Conservation (phyloP, 805 yeast genomes). For the Jamesozyma spencerorum region DNA sequence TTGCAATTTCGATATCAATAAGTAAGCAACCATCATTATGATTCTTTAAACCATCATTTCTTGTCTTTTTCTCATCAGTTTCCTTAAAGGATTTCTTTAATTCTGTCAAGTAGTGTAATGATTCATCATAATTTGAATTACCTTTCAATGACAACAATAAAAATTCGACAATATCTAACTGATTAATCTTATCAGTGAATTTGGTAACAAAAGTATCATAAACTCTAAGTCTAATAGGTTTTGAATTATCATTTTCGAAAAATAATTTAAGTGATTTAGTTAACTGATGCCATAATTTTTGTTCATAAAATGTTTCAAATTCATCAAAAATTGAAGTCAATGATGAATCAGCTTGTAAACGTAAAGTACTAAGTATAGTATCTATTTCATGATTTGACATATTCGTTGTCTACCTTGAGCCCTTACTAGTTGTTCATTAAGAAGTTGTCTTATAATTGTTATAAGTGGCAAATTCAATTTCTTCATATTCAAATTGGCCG, state of each 20-base stretch:
- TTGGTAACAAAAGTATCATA: constrained; percentile 61
- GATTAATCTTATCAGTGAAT: constrained; percentile 65
- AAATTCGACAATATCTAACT: constrained; percentile 69
- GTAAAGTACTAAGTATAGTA: constrained; percentile 36
- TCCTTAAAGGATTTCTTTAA: constrained; percentile 39
- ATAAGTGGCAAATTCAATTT: neutral
- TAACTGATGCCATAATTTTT: constrained; percentile 92
- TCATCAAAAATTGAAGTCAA: constrained; percentile 39
- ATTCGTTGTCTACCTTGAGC: too few relatives aligned
- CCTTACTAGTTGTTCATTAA: too few relatives aligned
- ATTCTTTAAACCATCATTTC: constrained; percentile 31
- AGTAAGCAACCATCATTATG: constrained; percentile 48
- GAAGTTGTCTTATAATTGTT: neutral
- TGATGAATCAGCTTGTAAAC: constrained; percentile 58
- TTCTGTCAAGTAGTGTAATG: constrained; percentile 39
- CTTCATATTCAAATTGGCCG: too few relatives aligned
- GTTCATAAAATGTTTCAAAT: constrained; percentile 76
- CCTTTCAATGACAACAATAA: constrained; percentile 47
- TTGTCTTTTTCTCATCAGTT: constrained; percentile 28
- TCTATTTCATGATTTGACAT: constrained; percentile 19
- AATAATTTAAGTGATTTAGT: constrained; percentile 57
- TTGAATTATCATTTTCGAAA: constrained; percentile 46
- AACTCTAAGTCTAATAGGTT: constrained; percentile 50
- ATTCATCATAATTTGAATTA: constrained; percentile 36
- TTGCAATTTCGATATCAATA: constrained; percentile 65